A percentile compares a stretch with the other conserved stretches of the same genome.
Conservation (phyloP, 495 filamentous ascomycete species). For the Penicillium psychrofluorescens region DNA sequence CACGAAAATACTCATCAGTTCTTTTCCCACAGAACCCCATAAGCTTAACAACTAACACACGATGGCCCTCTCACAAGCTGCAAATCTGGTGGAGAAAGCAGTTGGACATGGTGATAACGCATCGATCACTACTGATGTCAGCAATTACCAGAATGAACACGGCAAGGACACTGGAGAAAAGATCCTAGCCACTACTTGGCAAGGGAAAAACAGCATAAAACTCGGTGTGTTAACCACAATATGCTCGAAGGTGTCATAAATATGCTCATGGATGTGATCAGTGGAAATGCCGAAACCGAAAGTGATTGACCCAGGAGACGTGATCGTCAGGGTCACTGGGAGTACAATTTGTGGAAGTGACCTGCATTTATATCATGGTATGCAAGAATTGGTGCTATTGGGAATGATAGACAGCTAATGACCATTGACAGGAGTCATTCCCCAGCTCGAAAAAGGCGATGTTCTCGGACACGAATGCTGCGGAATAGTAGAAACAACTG, state of each 20-base stretch:
- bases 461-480: constrained; percentile 89
- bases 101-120: constrained; percentile 51
- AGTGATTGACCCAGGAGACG: constrained; percentile 67
- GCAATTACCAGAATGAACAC: constrained; percentile 21
- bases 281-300: constrained; percentile 61
- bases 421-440: constrained; percentile 39
- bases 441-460: constrained; percentile 74
- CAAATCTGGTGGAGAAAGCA: constrained; percentile 54
- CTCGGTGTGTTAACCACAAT: constrained; percentile 15
- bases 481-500: constrained; percentile 68
- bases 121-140: constrained; percentile 20
- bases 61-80: constrained; percentile 57
- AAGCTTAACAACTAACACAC: constrained; percentile 1
- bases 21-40: no score
- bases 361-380: constrained; percentile 70
- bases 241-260: not conserved
- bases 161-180: constrained; percentile 11
- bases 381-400: not conserved
- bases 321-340: constrained; percentile 79
- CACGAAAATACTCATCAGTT: no score
- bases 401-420: not conserved
- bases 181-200: constrained; percentile 21
- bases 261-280: constrained; percentile 4
- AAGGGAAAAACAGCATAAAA: constrained; percentile 31
- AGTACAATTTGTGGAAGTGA: constrained; percentile 84